Conservation (phyloP, 202 grass and related monocot species). For the Zoysia matrella region DNA sequence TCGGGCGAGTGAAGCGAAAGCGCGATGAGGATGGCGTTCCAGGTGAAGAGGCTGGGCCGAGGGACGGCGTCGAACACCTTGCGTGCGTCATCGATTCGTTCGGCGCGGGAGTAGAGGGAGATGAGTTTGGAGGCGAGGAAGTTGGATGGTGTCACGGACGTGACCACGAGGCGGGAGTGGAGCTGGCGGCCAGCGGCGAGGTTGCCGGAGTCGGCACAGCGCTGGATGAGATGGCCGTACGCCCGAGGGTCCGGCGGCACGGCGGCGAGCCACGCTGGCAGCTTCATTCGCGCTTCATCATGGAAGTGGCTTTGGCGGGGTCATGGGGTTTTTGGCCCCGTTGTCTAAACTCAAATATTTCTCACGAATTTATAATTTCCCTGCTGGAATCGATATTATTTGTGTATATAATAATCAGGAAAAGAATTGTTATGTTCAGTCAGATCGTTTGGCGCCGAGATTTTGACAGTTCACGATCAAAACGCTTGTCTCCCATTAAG, state of each 20-base stretch:
- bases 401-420: too few species aligned
- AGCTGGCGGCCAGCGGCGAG: slow-evolving; percentile 51
- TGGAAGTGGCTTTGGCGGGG: background rate
- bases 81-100: slow-evolving; percentile 37
- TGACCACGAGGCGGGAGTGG: slow-evolving; percentile 54
- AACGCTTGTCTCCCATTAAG: too few species aligned
- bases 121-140: slow-evolving; percentile 45
- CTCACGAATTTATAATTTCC: too few species aligned
- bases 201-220: slow-evolving; percentile 12
- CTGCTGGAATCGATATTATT: too few species aligned
- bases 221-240: slow-evolving; percentile 67
- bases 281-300: slow-evolving; percentile 44
- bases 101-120: too few species aligned
- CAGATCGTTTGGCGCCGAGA: too few species aligned
- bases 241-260: slow-evolving; percentile 50
- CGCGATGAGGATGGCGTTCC: slow-evolving; percentile 77
- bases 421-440: too few species aligned
- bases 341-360: too few species aligned
- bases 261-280: slow-evolving; percentile 54
- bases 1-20: slow-evolving; percentile 61
- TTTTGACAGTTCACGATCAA: too few species aligned
- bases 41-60: slow-evolving; percentile 51
- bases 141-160: slow-evolving; percentile 60
- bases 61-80: slow-evolving; percentile 68
- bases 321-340: background rate